Base-by-base conservation (phyloP, 2,329 filamentous ascomycete species). In the Tolypocladium inflatum region DNA sequence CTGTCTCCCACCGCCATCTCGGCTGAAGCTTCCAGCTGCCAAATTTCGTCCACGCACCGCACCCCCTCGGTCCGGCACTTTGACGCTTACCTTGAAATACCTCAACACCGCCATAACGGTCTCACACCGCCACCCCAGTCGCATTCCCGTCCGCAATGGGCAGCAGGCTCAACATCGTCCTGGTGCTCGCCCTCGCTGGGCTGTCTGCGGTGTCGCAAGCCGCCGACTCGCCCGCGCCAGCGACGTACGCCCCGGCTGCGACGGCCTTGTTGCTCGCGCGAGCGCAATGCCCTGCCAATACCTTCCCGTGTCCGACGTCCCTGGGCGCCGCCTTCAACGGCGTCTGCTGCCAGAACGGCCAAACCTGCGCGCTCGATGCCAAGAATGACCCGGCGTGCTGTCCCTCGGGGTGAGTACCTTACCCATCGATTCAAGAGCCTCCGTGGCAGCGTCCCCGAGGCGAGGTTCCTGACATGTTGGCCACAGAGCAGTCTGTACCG, bases 401-500 rank as follows among this genome's bases (percentile, higher is more conserved):
- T 66, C 80, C 80, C 11, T 70, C 71, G 21, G 74, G 75, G 80
- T 82, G 66, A 72, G 75, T 71, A 21, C 38, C 45, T n/a, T 71
- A 23, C 37, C 55, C 8, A 33, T 21, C 9, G 33, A 13, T 19
- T n/a, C 7, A 3, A 19, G 19, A 30, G 23, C 55, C 42, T 38
- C 7, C 33, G 3, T 7, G 11, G 23, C 57, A 15, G 13, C 54
- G 7, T 42, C 26, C 41, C 42, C 35, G 7, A 33, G 13, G 13
- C 11, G 17, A 26, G 8, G n/a, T 53, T 41, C 15, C 53, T 55
- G 38, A 55, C 26, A n/a, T 17, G 23, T 17, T 55, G 37, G 23
- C 9, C 17, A 41, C 59, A 82, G 80, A 57, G 78, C 76, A 38
- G 74, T 82, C 23, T 84, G 81, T 64, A 84, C 81, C n/a, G 81